Percentiles rank a stretch among this genome's conserved stretches.
These are phyloP conservation scores for Mucor velutinosus DNA, from an alignment of 371 early-diverging fungal species.

Conservation along the genomic window DNA sequence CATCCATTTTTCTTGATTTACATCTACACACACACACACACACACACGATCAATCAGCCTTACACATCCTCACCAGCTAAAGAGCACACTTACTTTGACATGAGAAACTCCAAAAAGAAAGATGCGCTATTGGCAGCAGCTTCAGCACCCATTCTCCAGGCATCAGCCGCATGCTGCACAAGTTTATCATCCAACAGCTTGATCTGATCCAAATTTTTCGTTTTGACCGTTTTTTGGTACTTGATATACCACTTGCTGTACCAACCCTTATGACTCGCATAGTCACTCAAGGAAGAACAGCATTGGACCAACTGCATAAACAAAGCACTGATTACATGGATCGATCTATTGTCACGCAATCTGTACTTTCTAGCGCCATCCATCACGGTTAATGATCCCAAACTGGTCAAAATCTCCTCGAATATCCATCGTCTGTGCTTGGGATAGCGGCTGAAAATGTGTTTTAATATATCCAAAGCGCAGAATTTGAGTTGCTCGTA, in stretches of 20 bases:
- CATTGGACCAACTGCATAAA: conserved; percentile 81
- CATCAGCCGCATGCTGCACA: conserved; percentile 18
- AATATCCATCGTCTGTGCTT: conserved; percentile 79
- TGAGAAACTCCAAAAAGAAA: conserved; percentile 67
- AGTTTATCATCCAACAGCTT: conserved; percentile 25
- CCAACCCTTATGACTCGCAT: conserved; percentile 28
- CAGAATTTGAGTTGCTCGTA: conserved; percentile 52
- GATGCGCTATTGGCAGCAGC: conserved; percentile 62
- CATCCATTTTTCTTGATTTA: conserved; percentile 51
- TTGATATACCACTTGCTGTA: conserved; percentile 37
- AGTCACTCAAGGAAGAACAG: conserved; percentile 46
- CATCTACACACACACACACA: conserved; percentile 38
- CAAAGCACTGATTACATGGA: conserved; percentile 81
- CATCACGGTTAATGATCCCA: conserved; percentile 64
- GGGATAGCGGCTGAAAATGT: conserved; percentile 64
- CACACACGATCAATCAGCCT: background rate
- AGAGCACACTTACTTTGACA: conserved; percentile 46
- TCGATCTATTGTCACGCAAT: conserved; percentile 64
- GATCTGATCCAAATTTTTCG: conserved; percentile 25
- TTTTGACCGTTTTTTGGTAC: conserved; percentile 35
- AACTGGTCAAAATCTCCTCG: conserved; percentile 78
- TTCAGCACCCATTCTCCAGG: conserved; percentile 50
- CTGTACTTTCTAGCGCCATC: conserved; percentile 59
- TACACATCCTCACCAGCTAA: background rate
- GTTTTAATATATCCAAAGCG: conserved; percentile 51